Evolutionary conservation across 106 monocot species (phyloP).

Genomic region (Dioscorea zingiberensis): DNA sequence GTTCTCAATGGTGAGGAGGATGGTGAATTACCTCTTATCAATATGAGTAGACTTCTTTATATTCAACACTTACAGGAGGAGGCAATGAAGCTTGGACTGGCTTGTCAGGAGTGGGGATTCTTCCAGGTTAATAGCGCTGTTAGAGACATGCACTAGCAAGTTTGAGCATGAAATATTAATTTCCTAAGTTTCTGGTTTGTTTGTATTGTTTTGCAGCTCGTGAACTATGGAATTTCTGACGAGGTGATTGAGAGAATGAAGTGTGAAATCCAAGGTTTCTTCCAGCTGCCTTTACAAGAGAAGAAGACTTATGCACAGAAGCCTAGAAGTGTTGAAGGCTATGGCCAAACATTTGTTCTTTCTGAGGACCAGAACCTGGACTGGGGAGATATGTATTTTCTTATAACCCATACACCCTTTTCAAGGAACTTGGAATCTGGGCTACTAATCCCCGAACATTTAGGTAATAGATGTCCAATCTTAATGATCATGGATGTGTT

Average conservation of each 20-base stretch:
- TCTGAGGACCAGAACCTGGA: slow-evolving; percentile 30
- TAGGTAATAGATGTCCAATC: slow-evolving; percentile 10
- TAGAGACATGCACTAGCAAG: background rate
- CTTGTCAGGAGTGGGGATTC: slow-evolving; percentile 35
- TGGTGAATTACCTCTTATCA: slow-evolving; percentile 13
- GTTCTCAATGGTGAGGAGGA: background rate
- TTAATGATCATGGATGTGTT: too few species aligned
- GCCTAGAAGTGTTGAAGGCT: slow-evolving; percentile 18
- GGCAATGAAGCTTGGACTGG: slow-evolving; percentile 8
- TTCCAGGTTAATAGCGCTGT: slow-evolving; percentile 15
- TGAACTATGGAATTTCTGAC: slow-evolving; percentile 18
- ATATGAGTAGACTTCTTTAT: slow-evolving; percentile 12
- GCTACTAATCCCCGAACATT: slow-evolving; percentile 25
- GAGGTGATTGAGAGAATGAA: slow-evolving; percentile 14
- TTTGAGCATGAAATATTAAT: background rate
- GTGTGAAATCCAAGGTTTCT: slow-evolving; percentile 17
- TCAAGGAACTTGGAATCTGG: slow-evolving; percentile 17
- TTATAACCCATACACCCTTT: slow-evolving; percentile 6
- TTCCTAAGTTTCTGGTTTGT: background rate
- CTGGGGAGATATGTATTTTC: slow-evolving; percentile 27
- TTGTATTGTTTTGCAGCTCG: slow-evolving; percentile 3
- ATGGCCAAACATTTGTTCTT: slow-evolving; percentile 25
- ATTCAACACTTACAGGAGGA: slow-evolving; percentile 5
- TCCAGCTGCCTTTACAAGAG: slow-evolving; percentile 19
- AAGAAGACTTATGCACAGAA: slow-evolving; percentile 9